These are phyloP conservation scores for Mycena latifolia DNA, from an alignment of 768 basidiomycete genomes.

Conservation along the genomic window DNA sequence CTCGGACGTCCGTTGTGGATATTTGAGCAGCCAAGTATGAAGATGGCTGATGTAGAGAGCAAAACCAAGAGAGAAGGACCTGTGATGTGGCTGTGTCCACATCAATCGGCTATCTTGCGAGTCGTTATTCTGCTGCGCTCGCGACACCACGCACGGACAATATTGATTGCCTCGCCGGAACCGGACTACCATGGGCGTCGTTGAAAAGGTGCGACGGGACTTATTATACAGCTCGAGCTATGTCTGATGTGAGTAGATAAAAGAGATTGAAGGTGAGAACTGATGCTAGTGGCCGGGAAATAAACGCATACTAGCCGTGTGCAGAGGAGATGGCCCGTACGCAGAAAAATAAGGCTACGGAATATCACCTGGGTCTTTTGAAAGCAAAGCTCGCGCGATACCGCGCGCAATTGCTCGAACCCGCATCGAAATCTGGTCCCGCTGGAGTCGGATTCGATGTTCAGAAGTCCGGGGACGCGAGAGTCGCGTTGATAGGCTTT, in stretches of 20 bases:
- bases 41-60: no score
- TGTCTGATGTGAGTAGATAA: slow-evolving; percentile 70
- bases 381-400: slow-evolving; percentile 97
- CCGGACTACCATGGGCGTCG: slow-evolving; percentile 81
- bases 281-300: not conserved
- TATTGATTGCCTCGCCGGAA: no score
- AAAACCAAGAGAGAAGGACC: no score
- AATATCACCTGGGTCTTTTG: slow-evolving; percentile 92
- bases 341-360: slow-evolving; percentile 98
- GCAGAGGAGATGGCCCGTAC: slow-evolving; percentile 96
- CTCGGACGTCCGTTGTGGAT: no score
- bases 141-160: no score
- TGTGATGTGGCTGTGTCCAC: no score
- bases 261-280: slow-evolving; percentile 79
- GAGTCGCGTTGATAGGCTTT: slow-evolving; percentile 94
- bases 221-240: slow-evolving; percentile 12
- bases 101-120: no score
- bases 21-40: no score
- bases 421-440: slow-evolving; percentile 84
- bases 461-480: slow-evolving; percentile 87
- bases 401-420: slow-evolving; percentile 95
- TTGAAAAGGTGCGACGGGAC: slow-evolving; percentile 83
- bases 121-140: no score
- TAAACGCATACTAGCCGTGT: not conserved
- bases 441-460: slow-evolving; percentile 91